phyloP scores from a whole-genome alignment of 768 basidiomycete species.

The Mycena amicta region DNA sequence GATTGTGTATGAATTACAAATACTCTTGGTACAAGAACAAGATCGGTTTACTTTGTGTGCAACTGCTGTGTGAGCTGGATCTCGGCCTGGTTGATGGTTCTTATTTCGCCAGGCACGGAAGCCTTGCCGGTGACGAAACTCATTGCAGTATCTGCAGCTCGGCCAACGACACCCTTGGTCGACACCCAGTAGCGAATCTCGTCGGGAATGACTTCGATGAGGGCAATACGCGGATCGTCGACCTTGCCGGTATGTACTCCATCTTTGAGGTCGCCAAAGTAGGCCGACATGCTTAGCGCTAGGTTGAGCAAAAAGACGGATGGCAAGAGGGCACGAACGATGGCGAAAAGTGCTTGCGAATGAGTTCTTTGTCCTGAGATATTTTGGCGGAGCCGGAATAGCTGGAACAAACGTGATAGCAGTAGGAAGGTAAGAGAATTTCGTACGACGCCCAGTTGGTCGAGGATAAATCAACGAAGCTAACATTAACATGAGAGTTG shows the following conservation, averaged over 20 bases:
- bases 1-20: conserved; percentile 12
- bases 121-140: conserved; percentile 63
- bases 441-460: conserved; percentile 76
- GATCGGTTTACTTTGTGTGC: neutral
- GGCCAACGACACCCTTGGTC: conserved; percentile 58
- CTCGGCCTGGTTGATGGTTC: conserved; percentile 74
- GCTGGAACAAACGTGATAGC: conserved; percentile 33
- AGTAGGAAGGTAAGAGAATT: no score
- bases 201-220: conserved; percentile 78
- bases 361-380: conserved; percentile 59
- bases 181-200: conserved; percentile 85
- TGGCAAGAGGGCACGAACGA: conserved; percentile 36
- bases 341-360: conserved; percentile 67
- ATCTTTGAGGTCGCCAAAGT: conserved; percentile 88
- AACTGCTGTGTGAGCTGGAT: conserved; percentile 43
- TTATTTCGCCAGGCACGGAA: conserved; percentile 73
- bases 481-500: conserved; percentile 79
- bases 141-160: conserved; percentile 60
- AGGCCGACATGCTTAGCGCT: conserved; percentile 57
- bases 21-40: no score
- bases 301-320: conserved; percentile 3
- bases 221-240: conserved; percentile 74
- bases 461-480: conserved; percentile 67
- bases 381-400: conserved; percentile 74
- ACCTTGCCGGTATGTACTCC: conserved; percentile 82